Evolutionary conservation across 2,329 filamentous ascomycete species (phyloP), one percentile per base, ranked within the genome.

Genomic region (Alternaria consortialis): DNA sequence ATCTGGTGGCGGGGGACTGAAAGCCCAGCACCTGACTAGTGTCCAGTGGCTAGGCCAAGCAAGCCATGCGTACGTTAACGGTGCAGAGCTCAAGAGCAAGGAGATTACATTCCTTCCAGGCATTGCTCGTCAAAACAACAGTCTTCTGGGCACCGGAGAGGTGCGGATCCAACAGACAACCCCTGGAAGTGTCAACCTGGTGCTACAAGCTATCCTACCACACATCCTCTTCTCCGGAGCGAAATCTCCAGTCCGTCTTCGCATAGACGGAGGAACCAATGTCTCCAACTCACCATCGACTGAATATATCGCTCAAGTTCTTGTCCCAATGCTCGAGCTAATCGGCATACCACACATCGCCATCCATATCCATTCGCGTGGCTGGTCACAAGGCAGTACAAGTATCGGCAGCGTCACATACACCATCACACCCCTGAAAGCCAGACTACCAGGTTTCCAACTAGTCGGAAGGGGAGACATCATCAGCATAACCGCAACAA

Each of bases 151-250:
- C 25, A 34, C 43, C 17, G 58, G 65, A 37, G 74, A 79, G 3
- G 83, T 82, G 2, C 39, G 53, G n/a, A 78, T 75, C 56, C 64
- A 62, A 9, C 77, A 76, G 44, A 72, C 44, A 13, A 79, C 75
- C 3, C 84, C 85, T 0, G 87, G 87, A 0, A 84, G 83, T 17
- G 81, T 86, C 5, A 85, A 82, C 47, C 77, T 89, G 12, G 82
- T 87, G 0, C 80, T 88, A 54, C 87, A 89, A 70, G 86, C 87
- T 5, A 76, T 89, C 4, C 81, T 88, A 39, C 87, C 87, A 0
- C 88, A 84, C 64, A 72, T 88, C 3, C 73, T 89, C 2, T 84
- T 86, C 72, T 67, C 65, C 9, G 62, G 64, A 11, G 39, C 53
- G 17, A 4, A 53, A 12, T 37, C 53, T 13, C 62, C 65, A 1